These are phyloP conservation scores for Fonsecaea erecta DNA, from an alignment of 2,329 filamentous ascomycete genomes.

Conservation along the genomic window DNA sequence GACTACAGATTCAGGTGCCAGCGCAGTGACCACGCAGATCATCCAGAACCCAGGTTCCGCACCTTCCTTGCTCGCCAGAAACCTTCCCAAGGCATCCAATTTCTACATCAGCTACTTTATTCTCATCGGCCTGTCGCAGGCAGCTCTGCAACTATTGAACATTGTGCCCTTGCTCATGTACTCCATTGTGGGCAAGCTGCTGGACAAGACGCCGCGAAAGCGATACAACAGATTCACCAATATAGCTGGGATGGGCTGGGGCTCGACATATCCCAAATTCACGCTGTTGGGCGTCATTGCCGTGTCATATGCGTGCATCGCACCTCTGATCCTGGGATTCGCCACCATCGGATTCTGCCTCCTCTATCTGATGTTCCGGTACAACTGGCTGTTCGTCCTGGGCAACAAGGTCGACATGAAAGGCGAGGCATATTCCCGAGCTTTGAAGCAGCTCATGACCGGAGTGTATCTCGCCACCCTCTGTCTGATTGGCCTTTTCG, in stretches of 20 bases:
- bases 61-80: conserved; percentile 70
- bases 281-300: conserved; percentile 88
- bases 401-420: conserved; percentile 83
- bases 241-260: conserved; percentile 79
- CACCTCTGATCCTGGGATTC: conserved; percentile 81
- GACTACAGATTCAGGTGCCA: conserved; percentile 62
- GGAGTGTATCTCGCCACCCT: conserved; percentile 83
- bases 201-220: conserved; percentile 68
- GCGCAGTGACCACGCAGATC: conserved; percentile 70
- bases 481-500: conserved; percentile 84
- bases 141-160: conserved; percentile 61
- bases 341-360: conserved; percentile 76
- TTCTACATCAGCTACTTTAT: conserved; percentile 97
- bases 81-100: conserved; percentile 85
- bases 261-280: conserved; percentile 79
- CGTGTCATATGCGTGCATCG: conserved; percentile 84
- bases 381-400: conserved; percentile 87
- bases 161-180: conserved; percentile 35
- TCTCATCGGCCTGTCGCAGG: conserved; percentile 71
- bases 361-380: conserved; percentile 86
- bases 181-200: conserved; percentile 31
- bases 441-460: conserved; percentile 80
- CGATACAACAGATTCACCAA: conserved; percentile 76
- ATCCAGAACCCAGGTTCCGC: conserved; percentile 66
- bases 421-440: conserved; percentile 83